Evolutionary conservation across 169 alveolate genomes (phyloP).

Genomic region (Eimeria sp.): DNA sequence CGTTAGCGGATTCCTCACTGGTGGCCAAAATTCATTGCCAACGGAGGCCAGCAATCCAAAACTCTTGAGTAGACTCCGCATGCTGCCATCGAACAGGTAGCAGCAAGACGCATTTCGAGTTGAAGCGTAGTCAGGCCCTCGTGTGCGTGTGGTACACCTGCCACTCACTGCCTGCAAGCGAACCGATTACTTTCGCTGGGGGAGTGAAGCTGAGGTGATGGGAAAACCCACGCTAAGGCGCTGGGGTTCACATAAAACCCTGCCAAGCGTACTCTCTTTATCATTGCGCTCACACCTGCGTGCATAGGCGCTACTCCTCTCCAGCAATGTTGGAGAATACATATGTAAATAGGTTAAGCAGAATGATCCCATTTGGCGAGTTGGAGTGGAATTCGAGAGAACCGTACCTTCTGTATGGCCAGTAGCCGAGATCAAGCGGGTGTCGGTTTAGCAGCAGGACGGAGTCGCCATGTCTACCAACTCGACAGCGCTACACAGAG

Average conservation of each 20-base stretch:
- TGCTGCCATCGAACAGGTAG: neutral
- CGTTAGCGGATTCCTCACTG: neutral
- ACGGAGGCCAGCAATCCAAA: neutral
- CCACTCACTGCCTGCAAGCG: neutral
- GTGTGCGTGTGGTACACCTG: neutral
- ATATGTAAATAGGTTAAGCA: neutral
- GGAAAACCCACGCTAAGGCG: neutral
- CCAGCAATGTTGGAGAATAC: neutral
- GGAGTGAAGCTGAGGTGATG: neutral
- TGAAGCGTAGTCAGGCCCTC: neutral
- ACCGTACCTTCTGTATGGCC: neutral
- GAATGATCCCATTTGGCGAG: neutral
- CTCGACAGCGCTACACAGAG: neutral
- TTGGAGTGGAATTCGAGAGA: neutral
- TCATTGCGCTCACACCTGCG: neutral
- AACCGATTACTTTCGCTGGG: neutral
- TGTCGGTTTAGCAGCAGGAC: neutral
- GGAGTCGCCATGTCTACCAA: neutral
- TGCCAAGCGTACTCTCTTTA: neutral
- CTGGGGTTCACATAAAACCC: neutral
- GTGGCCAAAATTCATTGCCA: neutral
- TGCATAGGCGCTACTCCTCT: neutral
- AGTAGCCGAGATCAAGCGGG: neutral
- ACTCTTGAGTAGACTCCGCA: neutral
- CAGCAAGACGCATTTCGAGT: neutral